These are phyloP conservation scores for Massospora cicadina DNA, from an alignment of 371 early-diverging fungal genomes.

Conservation along the genomic window DNA sequence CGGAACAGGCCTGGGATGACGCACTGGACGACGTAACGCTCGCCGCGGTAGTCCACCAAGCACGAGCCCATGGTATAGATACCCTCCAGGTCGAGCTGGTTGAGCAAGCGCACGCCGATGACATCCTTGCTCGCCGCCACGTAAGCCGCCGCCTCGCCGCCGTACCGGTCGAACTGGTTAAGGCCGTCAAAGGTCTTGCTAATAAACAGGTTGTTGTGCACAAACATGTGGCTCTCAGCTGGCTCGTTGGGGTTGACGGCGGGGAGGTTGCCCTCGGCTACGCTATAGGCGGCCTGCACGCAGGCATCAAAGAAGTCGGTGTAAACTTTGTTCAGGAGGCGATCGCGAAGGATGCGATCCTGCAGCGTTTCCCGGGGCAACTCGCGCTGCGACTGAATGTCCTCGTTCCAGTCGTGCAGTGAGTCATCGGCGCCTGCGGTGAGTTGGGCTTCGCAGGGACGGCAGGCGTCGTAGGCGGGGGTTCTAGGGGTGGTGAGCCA, in stretches of 20 bases:
- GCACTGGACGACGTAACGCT: constrained; percentile 77
- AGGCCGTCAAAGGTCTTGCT: constrained; percentile 79
- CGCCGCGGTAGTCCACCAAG: constrained; percentile 80
- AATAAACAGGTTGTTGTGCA: constrained; percentile 90
- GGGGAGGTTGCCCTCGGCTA: constrained; percentile 58
- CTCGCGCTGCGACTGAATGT: constrained; percentile 74
- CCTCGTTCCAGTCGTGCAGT: constrained; percentile 91
- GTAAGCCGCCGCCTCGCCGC: constrained; percentile 83
- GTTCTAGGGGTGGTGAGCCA: constrained; percentile 52
- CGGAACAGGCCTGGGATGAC: constrained; percentile 78
- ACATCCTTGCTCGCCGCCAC: constrained; percentile 88
- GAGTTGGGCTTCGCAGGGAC: constrained; percentile 45
- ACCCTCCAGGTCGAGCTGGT: constrained; percentile 52
- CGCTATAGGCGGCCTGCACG: constrained; percentile 60
- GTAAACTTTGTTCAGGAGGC: constrained; percentile 59
- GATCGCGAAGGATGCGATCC: constrained; percentile 76
- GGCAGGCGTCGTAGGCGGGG: constrained; percentile 39
- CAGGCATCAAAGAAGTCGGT: constrained; percentile 87
- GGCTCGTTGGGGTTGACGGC: constrained; percentile 68
- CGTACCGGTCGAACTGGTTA: constrained; percentile 59
- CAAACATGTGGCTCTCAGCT: constrained; percentile 65
- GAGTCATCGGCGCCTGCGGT: constrained; percentile 46
- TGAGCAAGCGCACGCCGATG: constrained; percentile 65
- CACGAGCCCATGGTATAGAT: constrained; percentile 74
- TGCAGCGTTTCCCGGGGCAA: constrained; percentile 53